Base-by-base conservation (phyloP, 2,329 filamentous ascomycete genomes). In the Fusarium sulawesiense region DNA sequence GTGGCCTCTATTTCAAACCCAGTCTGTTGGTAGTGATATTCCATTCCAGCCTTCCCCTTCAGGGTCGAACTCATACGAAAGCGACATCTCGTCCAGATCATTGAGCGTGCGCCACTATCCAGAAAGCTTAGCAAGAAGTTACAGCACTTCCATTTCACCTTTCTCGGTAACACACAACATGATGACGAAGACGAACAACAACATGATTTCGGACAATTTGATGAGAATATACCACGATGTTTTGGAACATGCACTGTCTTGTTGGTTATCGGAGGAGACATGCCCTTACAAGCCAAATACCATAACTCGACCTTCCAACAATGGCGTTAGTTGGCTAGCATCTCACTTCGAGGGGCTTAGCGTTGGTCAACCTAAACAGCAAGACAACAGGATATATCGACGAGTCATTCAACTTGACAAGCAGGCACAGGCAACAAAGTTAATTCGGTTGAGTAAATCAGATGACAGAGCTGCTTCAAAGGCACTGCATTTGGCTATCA, bases 181-280 rank as follows among this genome's bases (percentile, higher is more conserved):
- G 74, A 63, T 66, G 53, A 66, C 71, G 7, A 75, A 68, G 37
- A 76, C 73, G 20, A 76, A 76, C 58, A 76, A 74, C 61, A 65
- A 63, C 29, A 49, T 76, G n/a, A 76, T 76, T 10, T 73, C 74
- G 29, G 74, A 76, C 20, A 76, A 75, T 23, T 40, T 75, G 7
- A 75, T 75, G 73, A 65, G 73, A 46, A 83, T 87, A 34, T 87
- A 87, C 71, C 85, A 87, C 67, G 84, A 87, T 65, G 85, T 84
- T 30, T 79, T 87, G 66, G 85, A 87, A 66, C 83, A 86, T 68
- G 84, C 82, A 14, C 75, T 87, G 9, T 83, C 84, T 3, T 87
- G 85, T 71, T 87, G 85, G 85, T 69, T 87, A 20, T 85, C 84
- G 0, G 85, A 87, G 64, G 79, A 81, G 48, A 87, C 84, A 4